A percentile compares a stretch with the other conserved stretches of the same genome.
Evolutionary conservation across 2,329 filamentous ascomycete genomes (phyloP).

Genomic region (Diaporthe citrichinensis): DNA sequence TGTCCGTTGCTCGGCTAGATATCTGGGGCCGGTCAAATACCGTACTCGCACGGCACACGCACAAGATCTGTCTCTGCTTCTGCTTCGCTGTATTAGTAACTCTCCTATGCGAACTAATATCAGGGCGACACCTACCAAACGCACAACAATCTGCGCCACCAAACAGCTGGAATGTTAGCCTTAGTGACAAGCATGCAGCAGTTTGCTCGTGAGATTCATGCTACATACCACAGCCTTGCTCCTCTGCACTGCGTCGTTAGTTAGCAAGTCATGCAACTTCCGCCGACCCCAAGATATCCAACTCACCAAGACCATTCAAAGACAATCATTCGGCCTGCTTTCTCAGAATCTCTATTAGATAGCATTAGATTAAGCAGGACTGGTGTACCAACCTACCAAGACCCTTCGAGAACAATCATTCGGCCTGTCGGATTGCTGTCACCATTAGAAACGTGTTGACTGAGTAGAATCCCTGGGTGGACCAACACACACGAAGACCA

Average conservation of each 20-base stretch:
- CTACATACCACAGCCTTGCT: background rate
- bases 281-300: background rate
- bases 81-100: background rate
- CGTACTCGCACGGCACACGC: background rate
- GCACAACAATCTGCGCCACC: background rate
- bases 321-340: background rate
- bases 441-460: background rate
- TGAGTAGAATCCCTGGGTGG: too few species aligned
- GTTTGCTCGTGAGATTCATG: background rate
- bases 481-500: background rate
- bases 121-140: background rate
- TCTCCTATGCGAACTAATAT: background rate
- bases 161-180: background rate
- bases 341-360: background rate
- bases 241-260: background rate
- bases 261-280: background rate
- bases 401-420: background rate
- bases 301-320: background rate
- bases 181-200: background rate
- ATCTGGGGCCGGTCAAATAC: background rate
- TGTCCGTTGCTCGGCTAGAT: too few species aligned
- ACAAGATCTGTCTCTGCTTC: background rate
- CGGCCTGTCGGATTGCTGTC: background rate
- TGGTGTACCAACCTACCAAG: background rate
- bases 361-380: too few species aligned